Evolutionary conservation across 2,329 filamentous ascomycete genomes (phyloP), one percentile per base, ranked within the genome.

Genomic region (Phialocephala sp.): DNA sequence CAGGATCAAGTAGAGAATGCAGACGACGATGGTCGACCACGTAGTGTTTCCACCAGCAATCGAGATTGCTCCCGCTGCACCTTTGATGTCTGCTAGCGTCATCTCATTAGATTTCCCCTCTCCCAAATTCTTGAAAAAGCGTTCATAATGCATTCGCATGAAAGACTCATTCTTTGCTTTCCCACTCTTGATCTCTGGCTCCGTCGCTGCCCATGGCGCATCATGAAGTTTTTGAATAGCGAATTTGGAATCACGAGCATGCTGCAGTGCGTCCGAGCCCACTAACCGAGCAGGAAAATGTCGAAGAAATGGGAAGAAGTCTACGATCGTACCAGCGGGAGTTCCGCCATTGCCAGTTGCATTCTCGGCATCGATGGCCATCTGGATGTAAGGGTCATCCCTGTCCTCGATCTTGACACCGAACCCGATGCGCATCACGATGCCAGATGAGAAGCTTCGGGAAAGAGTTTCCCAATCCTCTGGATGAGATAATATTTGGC

Each of bases 31-130:
- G 0, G 79, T 80, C 55, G 77, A 76, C 79, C 77, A 80, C 3
- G 80, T 83, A 14, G 68, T 72, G 41, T 73, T 65, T 27, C 50
- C 37, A 12, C 82, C 82, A 15, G 82, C 82, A 43, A 81, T 80
- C 69, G 79, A 84, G 12, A 84, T 78, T 9, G 82, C 79, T 1
- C 79, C 82, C 0, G 81, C 79, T 4, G 82, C 82, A 14, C 82
- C 82, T 70, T 84, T 82, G 69, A 67, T 68, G 50, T 68, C 64
- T 4, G 50, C 58, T 24, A 62, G 39, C 5, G 63, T 66, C 39
- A 66, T 60, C 8, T 59, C 56, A 35, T 55, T 64, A n/a, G 22
- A 22, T 27, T 47, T 58, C 3, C 35, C 55, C 22, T 62, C 41
- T 20, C 47, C 55, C 12, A 50, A 15, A n/a, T 65, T 66, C 57